These are phyloP conservation scores for Apiospora hydei DNA, from an alignment of 2,329 filamentous ascomycete species.

Conservation along the genomic window DNA sequence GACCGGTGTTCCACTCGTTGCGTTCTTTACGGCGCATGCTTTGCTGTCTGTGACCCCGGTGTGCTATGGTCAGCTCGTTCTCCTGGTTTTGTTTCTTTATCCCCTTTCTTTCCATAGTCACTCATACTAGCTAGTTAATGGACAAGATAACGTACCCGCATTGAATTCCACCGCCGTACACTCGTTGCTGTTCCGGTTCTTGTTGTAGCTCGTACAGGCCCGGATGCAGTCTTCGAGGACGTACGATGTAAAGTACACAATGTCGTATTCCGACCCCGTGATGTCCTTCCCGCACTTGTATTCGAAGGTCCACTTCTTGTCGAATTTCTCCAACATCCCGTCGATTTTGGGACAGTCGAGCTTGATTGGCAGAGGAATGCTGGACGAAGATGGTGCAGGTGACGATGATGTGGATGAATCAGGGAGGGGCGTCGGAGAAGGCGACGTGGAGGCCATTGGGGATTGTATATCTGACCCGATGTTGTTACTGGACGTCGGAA, in stretches of 20 bases:
- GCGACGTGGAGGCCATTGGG: not conserved
- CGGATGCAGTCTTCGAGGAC: not conserved
- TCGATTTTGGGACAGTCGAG: conserved; percentile 17
- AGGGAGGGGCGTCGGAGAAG: not conserved
- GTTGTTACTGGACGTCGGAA: not conserved
- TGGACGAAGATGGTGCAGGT: not conserved
- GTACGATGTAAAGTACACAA: not conserved
- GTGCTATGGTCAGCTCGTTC: not conserved
- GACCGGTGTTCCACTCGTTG: not conserved
- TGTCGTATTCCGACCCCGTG: conserved; percentile 1
- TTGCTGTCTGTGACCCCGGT: not conserved
- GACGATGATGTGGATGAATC: not conserved
- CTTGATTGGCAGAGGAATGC: not conserved
- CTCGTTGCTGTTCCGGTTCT: not conserved
- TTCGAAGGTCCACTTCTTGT: not conserved
- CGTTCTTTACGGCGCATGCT: conserved; percentile 6
- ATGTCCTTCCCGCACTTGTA: not conserved
- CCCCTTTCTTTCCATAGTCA: not conserved
- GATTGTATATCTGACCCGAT: too few species aligned
- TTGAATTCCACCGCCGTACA: conserved; percentile 9
- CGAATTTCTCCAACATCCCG: not conserved
- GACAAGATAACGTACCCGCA: not conserved
- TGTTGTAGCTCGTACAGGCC: conserved; percentile 14
- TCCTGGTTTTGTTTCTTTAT: too few species aligned
- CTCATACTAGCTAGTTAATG: too few species aligned